These are phyloP conservation scores for Boletellus emodensis DNA, from an alignment of 768 basidiomycete genomes.

Conservation along the genomic window DNA sequence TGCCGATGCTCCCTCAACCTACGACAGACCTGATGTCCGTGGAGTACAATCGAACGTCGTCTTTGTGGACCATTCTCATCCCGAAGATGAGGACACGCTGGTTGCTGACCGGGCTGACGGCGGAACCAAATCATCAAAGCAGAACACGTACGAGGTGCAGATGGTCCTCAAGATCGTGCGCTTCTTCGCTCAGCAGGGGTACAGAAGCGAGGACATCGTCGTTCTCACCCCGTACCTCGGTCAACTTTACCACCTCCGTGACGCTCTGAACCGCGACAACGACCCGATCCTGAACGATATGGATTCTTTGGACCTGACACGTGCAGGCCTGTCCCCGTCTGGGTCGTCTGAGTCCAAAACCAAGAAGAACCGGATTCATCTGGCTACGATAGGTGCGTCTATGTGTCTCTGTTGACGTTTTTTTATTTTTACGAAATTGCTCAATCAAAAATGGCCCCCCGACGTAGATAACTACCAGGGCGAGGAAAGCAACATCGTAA, in stretches of 20 bases:
- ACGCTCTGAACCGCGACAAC: conserved; percentile 38
- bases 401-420: too few species aligned
- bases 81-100: conserved; percentile 46
- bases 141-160: conserved; percentile 54
- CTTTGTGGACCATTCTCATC: conserved; percentile 55
- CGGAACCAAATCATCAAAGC: conserved; percentile 52
- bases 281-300: conserved; percentile 39
- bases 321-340: conserved; percentile 44
- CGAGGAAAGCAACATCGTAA: conserved; percentile 68
- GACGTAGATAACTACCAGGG: conserved; percentile 82
- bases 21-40: conserved; percentile 45
- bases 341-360: conserved; percentile 36
- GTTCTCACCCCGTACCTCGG: conserved; percentile 69
- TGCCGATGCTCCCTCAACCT: conserved; percentile 49
- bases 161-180: conserved; percentile 69
- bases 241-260: conserved; percentile 51
- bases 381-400: conserved; percentile 61
- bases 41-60: conserved; percentile 59
- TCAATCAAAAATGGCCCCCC: too few species aligned
- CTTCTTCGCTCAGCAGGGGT: conserved; percentile 68
- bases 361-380: conserved; percentile 37
- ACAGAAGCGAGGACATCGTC: conserved; percentile 58
- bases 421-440: too few species aligned
- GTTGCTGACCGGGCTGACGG: conserved; percentile 45
- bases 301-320: conserved; percentile 43